Percentiles rank a stretch among this genome's conserved stretches.
phyloP scores from a whole-genome alignment of 768 basidiomycete genomes.

The Leucosporidium yakuticum region DNA sequence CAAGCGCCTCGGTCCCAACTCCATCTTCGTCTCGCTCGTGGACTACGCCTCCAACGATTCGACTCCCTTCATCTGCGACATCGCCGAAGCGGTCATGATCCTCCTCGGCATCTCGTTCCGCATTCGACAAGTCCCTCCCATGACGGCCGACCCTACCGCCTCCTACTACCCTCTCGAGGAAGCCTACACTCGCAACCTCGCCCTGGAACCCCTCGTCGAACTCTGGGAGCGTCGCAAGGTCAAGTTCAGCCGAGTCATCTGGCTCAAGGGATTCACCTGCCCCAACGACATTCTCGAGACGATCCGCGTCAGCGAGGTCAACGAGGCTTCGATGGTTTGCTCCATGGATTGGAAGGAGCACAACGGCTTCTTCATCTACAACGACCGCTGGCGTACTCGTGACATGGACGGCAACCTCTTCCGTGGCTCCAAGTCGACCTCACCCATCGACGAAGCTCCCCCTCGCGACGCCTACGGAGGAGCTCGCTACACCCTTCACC shows the following conservation, averaged over 20 bases:
- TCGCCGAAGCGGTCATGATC: constrained; percentile 90
- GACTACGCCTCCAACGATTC: constrained; percentile 95
- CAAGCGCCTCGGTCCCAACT: constrained; percentile 76
- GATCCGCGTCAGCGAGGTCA: constrained; percentile 78
- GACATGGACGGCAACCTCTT: constrained; percentile 98
- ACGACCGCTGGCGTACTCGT: constrained; percentile 95
- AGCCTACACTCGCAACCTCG: constrained; percentile 86
- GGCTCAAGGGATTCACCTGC: constrained; percentile 98
- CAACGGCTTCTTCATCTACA: constrained; percentile 95
- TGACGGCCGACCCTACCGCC: constrained; percentile 80
- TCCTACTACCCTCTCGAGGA: constrained; percentile 96
- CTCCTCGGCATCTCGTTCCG: constrained; percentile 88
- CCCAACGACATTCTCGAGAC: constrained; percentile 97
- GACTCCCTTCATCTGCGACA: constrained; percentile 85
- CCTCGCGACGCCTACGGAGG: constrained; percentile 80
- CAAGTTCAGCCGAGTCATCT: constrained; percentile 82
- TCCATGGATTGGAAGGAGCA: constrained; percentile 99
- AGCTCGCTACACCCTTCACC: constrained; percentile 75
- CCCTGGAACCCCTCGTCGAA: constrained; percentile 81
- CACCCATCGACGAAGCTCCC: constrained; percentile 81
- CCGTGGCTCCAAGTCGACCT: constrained; percentile 89
- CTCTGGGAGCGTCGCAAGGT: constrained; percentile 68
- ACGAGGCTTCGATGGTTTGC: constrained; percentile 95
- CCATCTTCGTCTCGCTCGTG: constrained; percentile 94
- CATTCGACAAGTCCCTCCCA: constrained; percentile 81